Evolutionary conservation across 139 green algal genomes (phyloP).

Genomic region (Protoeuglena noctilucae): DNA sequence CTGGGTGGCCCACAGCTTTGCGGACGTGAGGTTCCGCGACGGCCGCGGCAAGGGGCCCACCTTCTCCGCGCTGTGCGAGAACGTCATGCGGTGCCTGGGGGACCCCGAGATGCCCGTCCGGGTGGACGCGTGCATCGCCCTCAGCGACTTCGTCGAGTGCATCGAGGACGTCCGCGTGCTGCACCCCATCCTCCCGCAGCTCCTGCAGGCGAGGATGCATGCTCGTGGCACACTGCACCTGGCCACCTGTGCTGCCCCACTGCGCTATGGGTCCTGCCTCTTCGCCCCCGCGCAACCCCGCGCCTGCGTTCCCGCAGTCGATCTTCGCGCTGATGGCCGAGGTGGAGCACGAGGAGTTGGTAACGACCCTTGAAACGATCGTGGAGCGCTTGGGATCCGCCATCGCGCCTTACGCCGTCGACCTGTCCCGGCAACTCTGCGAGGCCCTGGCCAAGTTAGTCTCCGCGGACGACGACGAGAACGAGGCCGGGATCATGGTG

Average conservation of each 20-base stretch:
- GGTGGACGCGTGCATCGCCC: constrained; percentile 55
- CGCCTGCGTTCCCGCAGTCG: no score
- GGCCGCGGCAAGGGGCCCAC: constrained; percentile 30
- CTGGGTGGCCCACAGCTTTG: constrained; percentile 70
- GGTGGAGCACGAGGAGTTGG: constrained; percentile 80
- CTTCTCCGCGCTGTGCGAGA: constrained; percentile 45
- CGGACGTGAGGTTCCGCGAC: constrained; percentile 57
- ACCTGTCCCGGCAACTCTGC: constrained; percentile 55
- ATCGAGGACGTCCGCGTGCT: constrained; percentile 40
- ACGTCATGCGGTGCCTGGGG: constrained; percentile 23
- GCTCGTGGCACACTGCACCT: no score
- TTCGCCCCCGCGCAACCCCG: no score
- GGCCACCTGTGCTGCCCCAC: no score
- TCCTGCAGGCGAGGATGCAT: constrained; percentile 31
- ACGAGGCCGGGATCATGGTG: constrained; percentile 20
- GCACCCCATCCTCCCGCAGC: constrained; percentile 54
- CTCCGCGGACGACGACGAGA: constrained; percentile 36
- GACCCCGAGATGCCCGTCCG: constrained; percentile 75
- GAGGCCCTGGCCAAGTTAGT: constrained; percentile 45
- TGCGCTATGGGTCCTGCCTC: no score
- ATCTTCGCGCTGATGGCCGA: constrained; percentile 76
- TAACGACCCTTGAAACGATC: constrained; percentile 82
- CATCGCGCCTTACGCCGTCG: constrained; percentile 77
- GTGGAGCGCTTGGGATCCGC: constrained; percentile 86
- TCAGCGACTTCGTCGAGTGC: constrained; percentile 64